Evolutionary conservation across 768 basidiomycete species (phyloP).

Genomic region (Russula sp.): DNA sequence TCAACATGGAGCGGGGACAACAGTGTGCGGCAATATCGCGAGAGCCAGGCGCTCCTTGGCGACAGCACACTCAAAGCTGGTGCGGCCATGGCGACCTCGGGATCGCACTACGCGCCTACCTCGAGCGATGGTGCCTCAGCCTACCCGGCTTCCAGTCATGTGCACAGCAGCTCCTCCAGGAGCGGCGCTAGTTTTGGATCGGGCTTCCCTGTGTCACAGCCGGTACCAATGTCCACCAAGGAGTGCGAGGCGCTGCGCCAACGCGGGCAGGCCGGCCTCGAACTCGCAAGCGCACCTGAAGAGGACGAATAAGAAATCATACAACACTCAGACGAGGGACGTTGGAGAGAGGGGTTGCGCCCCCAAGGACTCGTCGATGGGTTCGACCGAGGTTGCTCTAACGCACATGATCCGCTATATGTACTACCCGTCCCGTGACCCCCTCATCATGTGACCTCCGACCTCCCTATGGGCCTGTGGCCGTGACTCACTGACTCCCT

Average conservation of each 20-base stretch:
- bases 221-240: too few species aligned
- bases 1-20: background rate
- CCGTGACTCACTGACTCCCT: constrained; percentile 1
- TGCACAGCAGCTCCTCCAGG: background rate
- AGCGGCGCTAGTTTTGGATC: background rate
- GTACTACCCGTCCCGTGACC: too few species aligned
- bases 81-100: background rate
- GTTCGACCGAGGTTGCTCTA: too few species aligned
- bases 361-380: too few species aligned
- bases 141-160: background rate
- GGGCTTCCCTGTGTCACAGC: background rate
- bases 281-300: constrained; percentile 26
- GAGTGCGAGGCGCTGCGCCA: too few species aligned
- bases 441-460: too few species aligned
- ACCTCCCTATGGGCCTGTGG: background rate
- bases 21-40: constrained; percentile 28
- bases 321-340: constrained; percentile 31
- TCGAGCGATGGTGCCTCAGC: constrained; percentile 3
- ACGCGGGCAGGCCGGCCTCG: constrained; percentile 1
- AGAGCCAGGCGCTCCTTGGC: too few species aligned
- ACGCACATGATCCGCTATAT: too few species aligned
- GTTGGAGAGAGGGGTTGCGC: constrained; percentile 7
- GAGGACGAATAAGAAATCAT: constrained; percentile 21
- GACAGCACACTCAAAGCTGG: too few species aligned
- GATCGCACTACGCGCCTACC: constrained; percentile 22